Percentiles rank a stretch among this genome's conserved stretches.
phyloP scores from a whole-genome alignment of 2,329 filamentous ascomycete species.

The Nigrospora oryzae region DNA sequence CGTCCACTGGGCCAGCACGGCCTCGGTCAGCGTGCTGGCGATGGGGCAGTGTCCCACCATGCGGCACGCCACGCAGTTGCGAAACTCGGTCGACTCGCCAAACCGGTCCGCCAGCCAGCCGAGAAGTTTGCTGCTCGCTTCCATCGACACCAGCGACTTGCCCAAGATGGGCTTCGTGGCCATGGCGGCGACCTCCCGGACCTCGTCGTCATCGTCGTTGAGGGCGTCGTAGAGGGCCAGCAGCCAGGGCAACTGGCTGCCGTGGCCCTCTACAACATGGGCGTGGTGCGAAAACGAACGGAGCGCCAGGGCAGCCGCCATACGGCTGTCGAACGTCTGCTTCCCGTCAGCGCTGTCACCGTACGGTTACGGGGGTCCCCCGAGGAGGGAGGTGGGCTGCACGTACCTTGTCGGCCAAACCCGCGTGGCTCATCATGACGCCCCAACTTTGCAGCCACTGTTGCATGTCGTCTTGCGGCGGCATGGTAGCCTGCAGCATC shows the following conservation, averaged over 20 bases:
- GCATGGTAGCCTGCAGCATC: constrained; percentile 7
- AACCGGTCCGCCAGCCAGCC: constrained; percentile 30
- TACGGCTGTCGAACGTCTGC: constrained; percentile 57
- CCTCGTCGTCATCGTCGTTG: constrained; percentile 87
- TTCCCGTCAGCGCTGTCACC: background rate
- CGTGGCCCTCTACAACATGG: background rate
- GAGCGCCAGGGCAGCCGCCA: constrained; percentile 50
- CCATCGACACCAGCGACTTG: constrained; percentile 33
- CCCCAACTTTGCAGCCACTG: constrained; percentile 33
- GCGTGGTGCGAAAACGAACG: constrained; percentile 34
- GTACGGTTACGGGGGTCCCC: background rate
- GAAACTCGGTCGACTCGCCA: constrained; percentile 25
- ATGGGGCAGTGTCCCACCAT: constrained; percentile 27
- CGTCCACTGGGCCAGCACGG: constrained; percentile 10
- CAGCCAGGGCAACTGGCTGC: constrained; percentile 44
- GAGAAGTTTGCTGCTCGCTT: constrained; percentile 37
- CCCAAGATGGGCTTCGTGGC: constrained; percentile 38
- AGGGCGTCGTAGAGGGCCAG: constrained; percentile 66
- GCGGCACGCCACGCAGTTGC: constrained; percentile 28
- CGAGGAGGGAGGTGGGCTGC: background rate
- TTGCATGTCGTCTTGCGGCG: constrained; percentile 7
- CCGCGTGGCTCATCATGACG: constrained; percentile 37
- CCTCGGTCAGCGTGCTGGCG: constrained; percentile 5
- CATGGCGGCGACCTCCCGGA: constrained; percentile 56
- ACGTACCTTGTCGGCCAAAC: constrained; percentile 39